Evolutionary conservation across 2,329 filamentous ascomycete genomes (phyloP), one percentile per base, ranked within the genome.

Genomic region (Ilyonectria sp.): DNA sequence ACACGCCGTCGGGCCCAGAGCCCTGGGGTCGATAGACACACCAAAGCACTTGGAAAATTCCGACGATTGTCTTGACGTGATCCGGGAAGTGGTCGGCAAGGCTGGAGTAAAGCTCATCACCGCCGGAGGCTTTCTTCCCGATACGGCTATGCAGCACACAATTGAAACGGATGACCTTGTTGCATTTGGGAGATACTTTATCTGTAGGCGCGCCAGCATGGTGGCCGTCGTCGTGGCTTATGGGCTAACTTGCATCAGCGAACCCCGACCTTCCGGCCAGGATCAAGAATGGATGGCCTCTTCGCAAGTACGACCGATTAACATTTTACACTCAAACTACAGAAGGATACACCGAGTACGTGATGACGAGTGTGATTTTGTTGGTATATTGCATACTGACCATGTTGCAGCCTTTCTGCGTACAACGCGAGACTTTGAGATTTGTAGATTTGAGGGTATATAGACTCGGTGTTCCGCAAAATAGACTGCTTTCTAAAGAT

Each of bases 1-100:
- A 4, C 90, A 92, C 75, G 72, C 91, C 2, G 82, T 92, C 15
- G 89, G 92, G 74, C 84, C 88, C 1, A 84, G 88, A 3, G 80
- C 89, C 11, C 77, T 81, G 4, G 85, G 85, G 7, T 78, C 76
- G 63, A 74, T 73, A 2, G 83, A 87, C 63, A 63, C 80, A 8
- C 50, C 71, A 2, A 55, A 62, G 31, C 63, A 66, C 21, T 15
- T 58, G 3, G 61, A 43, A 31, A 85, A 86, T 3, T 77, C 65
- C 7, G 68, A 65, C 2, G 80, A 81, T 40, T 69, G 68, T 5
- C 71, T 82, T 1, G 74, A 78, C 2, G 81, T 80, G 10, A 76
- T 78, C 6, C 71, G 79, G 8, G 68, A 79, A 2, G 50, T 80
- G 6, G 79, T 80, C 72, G 64, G 72, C 7, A 74, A 74, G 0